Evolutionary conservation across 768 basidiomycete genomes (phyloP).

Genomic region (Lentinula lateritia): DNA sequence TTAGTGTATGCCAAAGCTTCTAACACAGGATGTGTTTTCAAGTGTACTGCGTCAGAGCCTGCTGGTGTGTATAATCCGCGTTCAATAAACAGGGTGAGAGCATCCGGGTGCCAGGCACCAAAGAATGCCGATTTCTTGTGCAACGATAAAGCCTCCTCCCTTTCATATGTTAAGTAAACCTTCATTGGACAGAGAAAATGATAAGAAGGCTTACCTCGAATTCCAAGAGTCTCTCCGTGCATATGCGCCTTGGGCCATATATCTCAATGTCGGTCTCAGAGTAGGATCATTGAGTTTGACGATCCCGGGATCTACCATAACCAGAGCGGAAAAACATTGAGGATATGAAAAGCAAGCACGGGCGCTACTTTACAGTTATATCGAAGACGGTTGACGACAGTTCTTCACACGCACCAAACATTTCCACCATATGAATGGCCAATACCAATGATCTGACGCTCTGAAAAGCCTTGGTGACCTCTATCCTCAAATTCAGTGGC

Average conservation of each 20-base stretch:
- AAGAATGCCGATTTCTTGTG: conserved; percentile 64
- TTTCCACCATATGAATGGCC: conserved; percentile 90
- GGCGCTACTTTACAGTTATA: conserved; percentile 29
- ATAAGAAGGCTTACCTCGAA: background rate
- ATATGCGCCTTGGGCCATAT: conserved; percentile 42
- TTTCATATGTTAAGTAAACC: conserved; percentile 17
- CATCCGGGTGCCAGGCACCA: conserved; percentile 58
- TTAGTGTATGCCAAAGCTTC: conserved; percentile 63
- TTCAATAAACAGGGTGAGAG: conserved; percentile 55
- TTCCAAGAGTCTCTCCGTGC: conserved; percentile 57
- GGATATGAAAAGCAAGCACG: conserved; percentile 63
- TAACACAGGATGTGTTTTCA: conserved; percentile 64
- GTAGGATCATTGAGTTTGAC: conserved; percentile 20
- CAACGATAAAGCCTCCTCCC: conserved; percentile 51
- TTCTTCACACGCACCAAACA: conserved; percentile 50
- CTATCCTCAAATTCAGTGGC: conserved; percentile 36
- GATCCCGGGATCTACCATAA: conserved; percentile 80
- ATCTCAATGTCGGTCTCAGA: conserved; percentile 10
- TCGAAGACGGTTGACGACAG: background rate
- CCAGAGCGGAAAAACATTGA: conserved; percentile 60
- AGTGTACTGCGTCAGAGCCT: conserved; percentile 30
- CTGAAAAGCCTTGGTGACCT: conserved; percentile 38
- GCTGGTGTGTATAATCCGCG: conserved; percentile 41
- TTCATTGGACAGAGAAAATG: background rate
- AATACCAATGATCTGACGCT: conserved; percentile 55